Evolutionary conservation across 2,329 filamentous ascomycete genomes (phyloP).

Genomic region (Elsinoe necatrix): DNA sequence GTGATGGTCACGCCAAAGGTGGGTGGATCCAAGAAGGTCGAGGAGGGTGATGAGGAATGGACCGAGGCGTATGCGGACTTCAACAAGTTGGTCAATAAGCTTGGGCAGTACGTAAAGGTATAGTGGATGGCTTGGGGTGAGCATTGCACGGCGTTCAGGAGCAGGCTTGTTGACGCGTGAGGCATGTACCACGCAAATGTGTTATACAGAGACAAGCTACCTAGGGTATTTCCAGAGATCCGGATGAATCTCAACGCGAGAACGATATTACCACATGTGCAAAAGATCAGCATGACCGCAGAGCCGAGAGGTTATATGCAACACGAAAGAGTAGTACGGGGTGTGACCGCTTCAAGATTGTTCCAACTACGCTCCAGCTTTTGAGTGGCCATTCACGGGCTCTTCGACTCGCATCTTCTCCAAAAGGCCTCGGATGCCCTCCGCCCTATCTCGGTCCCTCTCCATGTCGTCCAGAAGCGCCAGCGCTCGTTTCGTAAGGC

Average conservation of each 20-base stretch:
- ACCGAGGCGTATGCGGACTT: conserved; percentile 42
- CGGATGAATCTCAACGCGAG: neutral
- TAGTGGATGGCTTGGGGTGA: conserved; percentile 20
- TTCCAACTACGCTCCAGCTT: neutral
- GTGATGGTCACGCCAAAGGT: conserved; percentile 64
- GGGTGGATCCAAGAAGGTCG: conserved; percentile 40
- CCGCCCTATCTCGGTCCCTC: conserved; percentile 29
- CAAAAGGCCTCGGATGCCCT: conserved; percentile 34
- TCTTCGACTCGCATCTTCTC: conserved; percentile 32
- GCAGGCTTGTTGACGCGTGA: neutral
- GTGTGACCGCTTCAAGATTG: neutral
- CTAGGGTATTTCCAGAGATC: conserved; percentile 11
- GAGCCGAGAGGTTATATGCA: neutral
- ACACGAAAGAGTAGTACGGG: neutral
- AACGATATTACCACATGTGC: neutral
- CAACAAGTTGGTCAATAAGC: conserved; percentile 51
- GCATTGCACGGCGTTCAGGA: conserved; percentile 12
- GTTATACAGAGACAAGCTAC: conserved; percentile 7
- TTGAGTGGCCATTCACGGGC: conserved; percentile 14
- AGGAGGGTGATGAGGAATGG: conserved; percentile 36
- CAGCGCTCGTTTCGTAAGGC: conserved; percentile 36
- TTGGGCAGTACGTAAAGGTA: conserved; percentile 49
- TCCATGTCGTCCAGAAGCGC: conserved; percentile 37
- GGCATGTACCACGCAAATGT: neutral
- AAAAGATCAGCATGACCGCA: neutral